Evolutionary conservation across 176 grass and related monocot genomes (phyloP), one percentile per base, ranked within the genome.

Genomic region (Juncus effusus): DNA sequence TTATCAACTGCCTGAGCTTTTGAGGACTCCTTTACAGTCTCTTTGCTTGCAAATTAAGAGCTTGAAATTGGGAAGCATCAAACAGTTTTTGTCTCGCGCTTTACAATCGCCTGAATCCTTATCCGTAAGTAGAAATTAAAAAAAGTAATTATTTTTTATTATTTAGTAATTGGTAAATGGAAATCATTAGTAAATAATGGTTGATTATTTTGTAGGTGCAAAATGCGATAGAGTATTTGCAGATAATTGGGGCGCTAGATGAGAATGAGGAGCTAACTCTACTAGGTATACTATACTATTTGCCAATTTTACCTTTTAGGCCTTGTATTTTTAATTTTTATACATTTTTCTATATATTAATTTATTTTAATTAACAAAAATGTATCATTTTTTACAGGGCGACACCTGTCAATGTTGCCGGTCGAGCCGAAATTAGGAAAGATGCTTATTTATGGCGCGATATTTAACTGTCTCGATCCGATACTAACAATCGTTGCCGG

Each of bases 31-130:
- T 64, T 70, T 99, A 35, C 94, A 99, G 61, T 99, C 94, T 47
- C 94, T 99, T 59, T 99, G 94, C 56, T 83, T 99, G 77, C 94
- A 99, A 93, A 99, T 99, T 81, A 99, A 99, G 88, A 93, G 88
- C 16, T 76, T 99, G 67, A 83, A 76, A 41, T 80, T 99, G 61
- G 94, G 94, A 61, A 92, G 88, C 78, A 99, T 99, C 56, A 86
- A 88, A 40, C 78, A 99, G 82, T 99, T 99, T 70, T 79, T 99
- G 59, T 99, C 88, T 63, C 91, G 88, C 80, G 94, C 94, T 78
- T 84, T 99, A 72, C 94, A 99, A 14, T 99, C 94, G 66, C 94
- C 94, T 2, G 94, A 99, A 78, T 86, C 83, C 62, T 72, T 99
- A 78, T 99, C 94, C 68, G 51, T 16, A 69, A 12, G 65, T 69